phyloP scores from a whole-genome alignment of 176 grass and related monocot species.

The Lolium rigidum region DNA sequence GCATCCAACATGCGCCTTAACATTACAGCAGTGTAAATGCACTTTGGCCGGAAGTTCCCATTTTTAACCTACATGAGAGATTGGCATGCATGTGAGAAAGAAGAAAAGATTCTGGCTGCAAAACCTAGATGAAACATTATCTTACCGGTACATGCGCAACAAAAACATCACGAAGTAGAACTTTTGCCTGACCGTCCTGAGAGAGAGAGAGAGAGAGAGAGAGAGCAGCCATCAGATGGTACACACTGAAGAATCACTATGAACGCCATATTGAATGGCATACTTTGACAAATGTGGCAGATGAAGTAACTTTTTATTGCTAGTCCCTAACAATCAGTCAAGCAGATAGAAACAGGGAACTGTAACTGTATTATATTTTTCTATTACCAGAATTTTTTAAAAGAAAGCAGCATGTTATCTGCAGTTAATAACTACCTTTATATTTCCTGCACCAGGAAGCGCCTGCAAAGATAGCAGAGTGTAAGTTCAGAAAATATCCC shows the following conservation, averaged over 20 bases:
- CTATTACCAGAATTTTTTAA: background rate
- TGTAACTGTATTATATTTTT: conserved; percentile 3
- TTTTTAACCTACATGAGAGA: conserved; percentile 57
- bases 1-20: conserved; percentile 96
- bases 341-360: background rate
- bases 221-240: background rate
- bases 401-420: background rate
- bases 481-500: background rate
- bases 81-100: background rate
- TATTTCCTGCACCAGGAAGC: conserved; percentile 55
- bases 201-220: background rate
- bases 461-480: conserved; percentile 50
- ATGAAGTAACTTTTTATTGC: conserved; percentile 16
- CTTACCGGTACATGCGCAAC: conserved; percentile 95
- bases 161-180: conserved; percentile 79
- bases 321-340: conserved; percentile 13
- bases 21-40: conserved; percentile 92
- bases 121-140: conserved; percentile 41
- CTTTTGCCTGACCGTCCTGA: conserved; percentile 71
- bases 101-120: conserved; percentile 30
- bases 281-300: background rate
- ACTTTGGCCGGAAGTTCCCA: conserved; percentile 78
- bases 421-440: conserved; percentile 60
- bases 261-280: conserved; percentile 1
- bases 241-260: conserved; percentile 26